Base-by-base conservation (phyloP, 2,329 filamentous ascomycete species). In the Alternaria novae-zelandiae region DNA sequence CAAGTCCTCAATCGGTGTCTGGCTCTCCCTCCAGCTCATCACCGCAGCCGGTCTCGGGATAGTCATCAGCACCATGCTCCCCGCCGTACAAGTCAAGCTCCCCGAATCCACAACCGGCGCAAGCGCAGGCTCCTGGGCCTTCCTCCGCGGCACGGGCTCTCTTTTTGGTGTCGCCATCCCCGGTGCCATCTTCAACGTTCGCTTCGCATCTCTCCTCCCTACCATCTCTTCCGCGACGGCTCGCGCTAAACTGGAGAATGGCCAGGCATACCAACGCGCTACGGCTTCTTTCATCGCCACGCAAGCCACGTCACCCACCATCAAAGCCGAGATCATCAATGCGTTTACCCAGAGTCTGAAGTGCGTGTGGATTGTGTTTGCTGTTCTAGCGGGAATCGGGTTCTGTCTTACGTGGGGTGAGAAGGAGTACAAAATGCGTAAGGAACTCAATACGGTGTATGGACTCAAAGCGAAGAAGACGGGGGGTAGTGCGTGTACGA, bases 381-480 rank as follows among this genome's bases (percentile, higher is more conserved):
- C 81, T 0, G 69, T 71, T 0, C 69, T 82, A 23, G 70, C 75
- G 0, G 76, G 60, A 0, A 23, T 80, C 6, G 75, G 73, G 2
- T 80, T 83, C 21, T 26, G 78, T 4, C 30, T 80, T 15, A 74
- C 72, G 1, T 79, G 78, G 17, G 66, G 76, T 2, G 78, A 80
- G 64, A 77, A 78, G 54, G 72, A 81, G 61, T 63, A 82, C 13
- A 73, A 77, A 65, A 69, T 83, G 67, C 69, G 80, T 44, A 78
- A 74, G 12, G 74, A 79, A 17, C 66, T 83, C 41, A 76, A 82
- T 49, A 83, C 80, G 0, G 74, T 78, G 15, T 83, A 77, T 68
- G 81, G 82, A 1, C 65, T 83, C 4, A 77, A 80, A 63, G 59
- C 62, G 10, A 54, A 59, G 20, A 70, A 71, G 55, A 21, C 17